Conservation (phyloP, 306 rosid genomes). For the Begonia masoniana region DNA sequence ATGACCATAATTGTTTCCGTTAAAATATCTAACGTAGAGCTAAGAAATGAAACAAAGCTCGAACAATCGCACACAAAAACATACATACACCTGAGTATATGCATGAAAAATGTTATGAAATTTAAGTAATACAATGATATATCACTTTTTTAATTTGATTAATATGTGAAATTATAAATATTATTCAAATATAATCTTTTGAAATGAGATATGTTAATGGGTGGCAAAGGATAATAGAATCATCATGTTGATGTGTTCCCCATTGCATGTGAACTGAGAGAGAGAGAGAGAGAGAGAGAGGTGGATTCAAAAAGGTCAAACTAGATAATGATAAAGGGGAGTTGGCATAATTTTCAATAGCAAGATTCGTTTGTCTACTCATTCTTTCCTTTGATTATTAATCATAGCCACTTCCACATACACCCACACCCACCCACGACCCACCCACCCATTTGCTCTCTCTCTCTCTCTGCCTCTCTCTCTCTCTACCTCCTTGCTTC, state of each 20-base stretch:
- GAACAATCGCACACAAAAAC: too few relatives aligned
- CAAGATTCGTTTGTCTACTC: constrained; percentile 62
- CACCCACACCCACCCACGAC: constrained; percentile 57
- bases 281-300: constrained; percentile 16
- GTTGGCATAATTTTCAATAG: constrained; percentile 19
- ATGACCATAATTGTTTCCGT: constrained; percentile 27
- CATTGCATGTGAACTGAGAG: constrained; percentile 34
- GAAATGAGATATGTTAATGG: constrained; percentile 29
- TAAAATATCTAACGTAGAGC: background rate
- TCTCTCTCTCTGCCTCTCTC: constrained; percentile 55
- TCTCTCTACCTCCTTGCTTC: background rate
- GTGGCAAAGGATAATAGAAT: constrained; percentile 32
- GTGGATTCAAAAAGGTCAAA: constrained; percentile 79
- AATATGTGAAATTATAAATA: too few relatives aligned
- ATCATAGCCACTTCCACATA: constrained; percentile 58
- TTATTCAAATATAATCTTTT: background rate
- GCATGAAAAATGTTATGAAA: too few relatives aligned
- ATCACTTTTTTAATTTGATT: too few relatives aligned
- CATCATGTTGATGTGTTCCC: constrained; percentile 51
- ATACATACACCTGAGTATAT: too few relatives aligned
- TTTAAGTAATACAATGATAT: too few relatives aligned
- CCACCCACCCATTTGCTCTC: constrained; percentile 78
- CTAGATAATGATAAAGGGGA: constrained; percentile 38
- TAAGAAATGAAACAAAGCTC: background rate
- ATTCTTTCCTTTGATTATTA: constrained; percentile 66